phyloP scores from a whole-genome alignment of 768 basidiomycete species.

The Rhodotorula graminis region DNA sequence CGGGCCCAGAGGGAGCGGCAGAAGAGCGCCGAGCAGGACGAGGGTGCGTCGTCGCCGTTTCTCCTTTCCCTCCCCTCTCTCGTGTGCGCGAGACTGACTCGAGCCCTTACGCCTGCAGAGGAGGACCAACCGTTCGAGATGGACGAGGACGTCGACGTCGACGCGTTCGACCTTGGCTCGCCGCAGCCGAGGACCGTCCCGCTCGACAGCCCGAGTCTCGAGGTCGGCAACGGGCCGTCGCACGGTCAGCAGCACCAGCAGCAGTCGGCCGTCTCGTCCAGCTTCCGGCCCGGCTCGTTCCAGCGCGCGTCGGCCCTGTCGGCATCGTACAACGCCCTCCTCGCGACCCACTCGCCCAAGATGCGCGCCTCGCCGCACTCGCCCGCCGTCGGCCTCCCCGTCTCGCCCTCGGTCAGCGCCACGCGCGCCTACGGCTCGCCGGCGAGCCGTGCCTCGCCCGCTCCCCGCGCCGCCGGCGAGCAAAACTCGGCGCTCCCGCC shows the following conservation, averaged over 20 bases:
- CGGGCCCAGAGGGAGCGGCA: too few species aligned
- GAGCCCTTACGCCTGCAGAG: background rate
- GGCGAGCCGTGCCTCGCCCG: background rate
- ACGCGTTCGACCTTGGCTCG: conserved; percentile 14
- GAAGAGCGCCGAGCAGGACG: background rate
- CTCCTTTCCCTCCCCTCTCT: background rate
- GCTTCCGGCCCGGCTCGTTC: conserved; percentile 21
- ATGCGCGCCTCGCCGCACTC: background rate
- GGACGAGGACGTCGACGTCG: conserved; percentile 37
- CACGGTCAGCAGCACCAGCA: background rate
- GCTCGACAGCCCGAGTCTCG: background rate
- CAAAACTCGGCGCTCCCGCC: background rate
- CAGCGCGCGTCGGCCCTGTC: conserved; percentile 30
- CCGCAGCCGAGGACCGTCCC: background rate
- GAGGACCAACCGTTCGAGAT: conserved; percentile 30
- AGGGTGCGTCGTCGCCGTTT: conserved; percentile 6
- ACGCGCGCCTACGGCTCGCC: background rate
- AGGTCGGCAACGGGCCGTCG: background rate
- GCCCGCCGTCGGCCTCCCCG: background rate
- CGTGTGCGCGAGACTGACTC: background rate
- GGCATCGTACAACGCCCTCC: conserved; percentile 32
- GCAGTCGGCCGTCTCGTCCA: background rate
- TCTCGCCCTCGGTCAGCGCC: background rate
- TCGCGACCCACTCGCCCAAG: conserved; percentile 3
- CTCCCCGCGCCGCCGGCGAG: too few species aligned